These are phyloP conservation scores for Pyrenula massariospora DNA, from an alignment of 495 filamentous ascomycete species.

Conservation along the genomic window DNA sequence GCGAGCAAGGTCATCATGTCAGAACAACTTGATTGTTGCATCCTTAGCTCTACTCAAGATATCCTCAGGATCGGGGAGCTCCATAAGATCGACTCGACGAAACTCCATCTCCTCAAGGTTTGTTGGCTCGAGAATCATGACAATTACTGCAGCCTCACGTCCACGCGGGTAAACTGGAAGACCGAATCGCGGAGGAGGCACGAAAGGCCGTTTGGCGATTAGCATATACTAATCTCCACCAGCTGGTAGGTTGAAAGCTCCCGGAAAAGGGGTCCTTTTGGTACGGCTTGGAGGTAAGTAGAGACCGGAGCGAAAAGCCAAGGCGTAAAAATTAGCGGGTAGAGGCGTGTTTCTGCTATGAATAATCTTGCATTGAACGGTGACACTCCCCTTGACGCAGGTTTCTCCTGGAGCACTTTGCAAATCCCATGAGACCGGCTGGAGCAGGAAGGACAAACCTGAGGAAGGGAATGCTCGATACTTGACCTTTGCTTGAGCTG, in stretches of 20 bases:
- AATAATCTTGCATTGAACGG: background rate
- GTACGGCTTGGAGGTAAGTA: too few relatives aligned
- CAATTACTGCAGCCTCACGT: background rate
- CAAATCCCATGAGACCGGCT: background rate
- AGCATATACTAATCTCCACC: background rate
- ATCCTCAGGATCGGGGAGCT: background rate
- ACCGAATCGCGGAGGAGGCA: background rate
- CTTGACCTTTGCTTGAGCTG: background rate
- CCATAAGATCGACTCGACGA: background rate
- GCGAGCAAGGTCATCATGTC: too few relatives aligned
- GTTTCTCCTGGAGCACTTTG: background rate
- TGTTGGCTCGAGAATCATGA: background rate
- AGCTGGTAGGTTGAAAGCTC: too few relatives aligned
- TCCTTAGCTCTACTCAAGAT: background rate
- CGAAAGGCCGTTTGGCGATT: background rate
- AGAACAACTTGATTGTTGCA: background rate
- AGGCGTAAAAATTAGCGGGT: too few relatives aligned
- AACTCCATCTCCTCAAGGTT: background rate
- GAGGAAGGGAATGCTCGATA: background rate
- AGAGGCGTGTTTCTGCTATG: background rate
- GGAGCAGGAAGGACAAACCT: background rate
- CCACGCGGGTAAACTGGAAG: background rate
- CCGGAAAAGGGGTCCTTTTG: too few relatives aligned
- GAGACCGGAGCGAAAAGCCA: too few relatives aligned
- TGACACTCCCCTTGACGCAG: background rate